These are phyloP conservation scores for Spencermartinsiella europaea DNA, from an alignment of 805 yeast genomes.

Conservation along the genomic window DNA sequence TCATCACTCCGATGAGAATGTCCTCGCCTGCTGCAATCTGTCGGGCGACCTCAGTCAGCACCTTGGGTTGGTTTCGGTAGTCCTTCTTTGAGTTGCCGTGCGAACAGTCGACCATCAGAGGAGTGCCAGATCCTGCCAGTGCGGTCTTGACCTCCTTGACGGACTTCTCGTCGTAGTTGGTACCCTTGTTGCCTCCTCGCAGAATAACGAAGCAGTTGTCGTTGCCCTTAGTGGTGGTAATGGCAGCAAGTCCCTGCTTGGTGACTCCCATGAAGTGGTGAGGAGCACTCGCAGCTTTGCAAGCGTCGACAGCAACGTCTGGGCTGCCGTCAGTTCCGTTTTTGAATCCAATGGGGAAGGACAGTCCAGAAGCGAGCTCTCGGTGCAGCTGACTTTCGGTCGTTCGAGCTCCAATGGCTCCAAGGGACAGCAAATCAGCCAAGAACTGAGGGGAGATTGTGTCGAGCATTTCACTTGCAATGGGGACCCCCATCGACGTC, in stretches of 20 bases:
- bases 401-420: constrained; percentile 99
- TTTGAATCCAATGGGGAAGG: constrained; percentile 99
- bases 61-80: constrained; percentile 92
- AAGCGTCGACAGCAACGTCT: constrained; percentile 91
- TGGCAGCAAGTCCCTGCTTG: constrained; percentile 94
- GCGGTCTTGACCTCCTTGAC: constrained; percentile 68
- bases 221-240: constrained; percentile 93
- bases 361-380: constrained; percentile 93
- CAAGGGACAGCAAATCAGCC: constrained; percentile 84
- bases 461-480: constrained; percentile 97
- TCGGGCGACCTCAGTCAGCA: constrained; percentile 72
- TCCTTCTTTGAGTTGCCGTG: constrained; percentile 96
- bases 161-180: constrained; percentile 83
- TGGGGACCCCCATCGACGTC: constrained; percentile 77
- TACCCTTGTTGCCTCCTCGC: constrained; percentile 93
- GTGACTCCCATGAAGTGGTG: constrained; percentile 98
- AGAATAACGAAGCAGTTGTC: constrained; percentile 88
- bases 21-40: constrained; percentile 81
- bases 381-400: constrained; percentile 98
- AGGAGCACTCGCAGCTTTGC: constrained; percentile 81
- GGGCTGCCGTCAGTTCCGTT: constrained; percentile 97
- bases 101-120: constrained; percentile 92
- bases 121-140: constrained; percentile 44
- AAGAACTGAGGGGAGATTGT: constrained; percentile 96
- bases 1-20: constrained; percentile 86